Evolutionary conservation across 2,329 filamentous ascomycete genomes (phyloP).

Genomic region (Epichloe gansuensis): DNA sequence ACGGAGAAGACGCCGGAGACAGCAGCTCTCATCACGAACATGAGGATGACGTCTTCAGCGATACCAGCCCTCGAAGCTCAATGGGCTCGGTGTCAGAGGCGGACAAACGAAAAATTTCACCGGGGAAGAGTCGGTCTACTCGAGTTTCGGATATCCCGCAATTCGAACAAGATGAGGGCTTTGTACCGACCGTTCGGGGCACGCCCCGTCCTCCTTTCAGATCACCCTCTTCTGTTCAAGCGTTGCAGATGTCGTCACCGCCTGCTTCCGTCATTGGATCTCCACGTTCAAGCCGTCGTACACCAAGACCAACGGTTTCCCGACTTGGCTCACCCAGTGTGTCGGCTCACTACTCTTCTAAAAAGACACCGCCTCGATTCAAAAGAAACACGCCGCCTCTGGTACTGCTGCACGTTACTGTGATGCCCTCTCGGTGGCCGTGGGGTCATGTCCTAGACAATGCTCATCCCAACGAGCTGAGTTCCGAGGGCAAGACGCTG

Average conservation of each 20-base stretch:
- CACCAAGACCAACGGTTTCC: slow-evolving; percentile 36
- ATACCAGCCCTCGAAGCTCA: slow-evolving; percentile 44
- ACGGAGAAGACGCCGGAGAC: slow-evolving; percentile 22
- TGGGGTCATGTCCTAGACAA: slow-evolving; percentile 46
- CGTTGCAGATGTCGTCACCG: slow-evolving; percentile 61
- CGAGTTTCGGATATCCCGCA: slow-evolving; percentile 41
- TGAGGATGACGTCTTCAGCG: slow-evolving; percentile 48
- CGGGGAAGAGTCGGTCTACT: slow-evolving; percentile 20
- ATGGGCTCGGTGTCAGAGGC: slow-evolving; percentile 35
- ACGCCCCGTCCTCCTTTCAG: slow-evolving; percentile 54
- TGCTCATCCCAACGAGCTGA: slow-evolving; percentile 28
- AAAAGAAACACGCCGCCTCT: slow-evolving; percentile 50
- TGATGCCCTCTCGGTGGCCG: slow-evolving; percentile 56
- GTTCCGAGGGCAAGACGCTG: slow-evolving; percentile 35
- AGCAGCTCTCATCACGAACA: slow-evolving; percentile 39
- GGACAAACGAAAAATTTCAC: slow-evolving; percentile 21
- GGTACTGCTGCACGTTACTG: slow-evolving; percentile 65
- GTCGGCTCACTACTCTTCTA: slow-evolving; percentile 42
- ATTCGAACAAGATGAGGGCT: slow-evolving; percentile 32
- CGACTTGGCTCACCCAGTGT: slow-evolving; percentile 42
- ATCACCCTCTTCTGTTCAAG: slow-evolving; percentile 56
- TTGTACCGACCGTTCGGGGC: slow-evolving; percentile 42
- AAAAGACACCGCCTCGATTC: slow-evolving; percentile 47
- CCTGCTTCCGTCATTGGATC: slow-evolving; percentile 44
- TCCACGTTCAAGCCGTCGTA: slow-evolving; percentile 40